Evolutionary conservation across 768 basidiomycete species (phyloP).

Genomic region (button mushroom (Agaricus bisporus)): DNA sequence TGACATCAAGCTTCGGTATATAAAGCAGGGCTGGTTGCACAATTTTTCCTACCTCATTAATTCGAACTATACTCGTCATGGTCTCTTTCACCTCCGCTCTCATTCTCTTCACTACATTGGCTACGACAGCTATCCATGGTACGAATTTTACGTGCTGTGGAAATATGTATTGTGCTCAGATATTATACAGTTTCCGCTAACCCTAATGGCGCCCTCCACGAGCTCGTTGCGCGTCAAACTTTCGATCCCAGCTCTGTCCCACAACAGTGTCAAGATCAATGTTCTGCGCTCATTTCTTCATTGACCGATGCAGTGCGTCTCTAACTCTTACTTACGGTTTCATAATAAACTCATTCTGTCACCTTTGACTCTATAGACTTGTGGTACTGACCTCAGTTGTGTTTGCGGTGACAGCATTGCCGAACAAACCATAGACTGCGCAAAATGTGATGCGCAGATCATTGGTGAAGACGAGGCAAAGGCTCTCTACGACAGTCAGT

Average conservation of each 20-base stretch:
- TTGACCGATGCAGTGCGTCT: background rate
- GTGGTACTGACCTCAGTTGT: background rate
- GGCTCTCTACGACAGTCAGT: background rate
- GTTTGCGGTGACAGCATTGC: background rate
- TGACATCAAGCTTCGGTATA: background rate
- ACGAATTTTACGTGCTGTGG: background rate
- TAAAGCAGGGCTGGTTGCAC: background rate
- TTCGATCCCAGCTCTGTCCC: slow-evolving; percentile 4
- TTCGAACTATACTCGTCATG: background rate
- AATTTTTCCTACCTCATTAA: background rate
- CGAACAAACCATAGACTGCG: background rate
- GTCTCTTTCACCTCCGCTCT: background rate
- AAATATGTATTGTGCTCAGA: background rate
- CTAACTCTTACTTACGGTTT: background rate
- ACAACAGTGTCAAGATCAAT: background rate
- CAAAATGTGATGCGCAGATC: background rate
- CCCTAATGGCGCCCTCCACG: background rate
- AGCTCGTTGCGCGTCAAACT: slow-evolving; percentile 3
- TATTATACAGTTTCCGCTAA: background rate
- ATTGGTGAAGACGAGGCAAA: background rate
- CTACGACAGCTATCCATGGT: slow-evolving; percentile 3
- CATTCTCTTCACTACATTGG: background rate
- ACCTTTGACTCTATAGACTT: background rate
- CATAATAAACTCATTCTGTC: too few species aligned
- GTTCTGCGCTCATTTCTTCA: background rate